Base-by-base conservation (phyloP, 2,329 filamentous ascomycete genomes). In the Microcyclospora tardicrescens region DNA sequence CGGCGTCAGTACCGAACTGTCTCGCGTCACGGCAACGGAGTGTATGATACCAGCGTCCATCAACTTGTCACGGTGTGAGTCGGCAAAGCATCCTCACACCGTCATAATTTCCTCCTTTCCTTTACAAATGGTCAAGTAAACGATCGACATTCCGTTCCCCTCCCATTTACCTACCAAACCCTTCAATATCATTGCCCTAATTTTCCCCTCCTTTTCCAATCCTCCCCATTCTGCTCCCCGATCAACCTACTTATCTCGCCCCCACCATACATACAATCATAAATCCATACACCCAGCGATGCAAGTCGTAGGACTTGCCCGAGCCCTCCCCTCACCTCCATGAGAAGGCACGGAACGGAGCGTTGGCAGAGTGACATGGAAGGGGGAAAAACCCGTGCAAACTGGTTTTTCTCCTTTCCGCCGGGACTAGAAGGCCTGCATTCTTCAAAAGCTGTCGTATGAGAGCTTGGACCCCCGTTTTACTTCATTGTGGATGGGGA, bases 261-360 rank as follows among this genome's bases (percentile, higher is more conserved):
- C n/a, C n/a, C n/a, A n/a, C n/a, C n/a, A n/a, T n/a, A n/a, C n/a
- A n/a, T n/a, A n/a, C n/a, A n/a, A n/a, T n/a, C n/a, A n/a, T n/a
- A n/a, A n/a, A n/a, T n/a, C n/a, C n/a, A n/a, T n/a, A n/a, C n/a
- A n/a, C 55, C 61, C 63, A 65, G 59, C 62, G 62, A 60, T 58
- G 63, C 57, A 61, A 58, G 52, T 61, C 57, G 49, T 58, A 54
- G 54, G 60, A 61, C 54, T 53, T 58, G 61, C 61, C 57, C 63
- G 59, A 59, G 58, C 59, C 57, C 51, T 54, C 51, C 55, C 55
- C 49, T 43, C 48, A 51, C 49, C 33, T 33, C 35, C 14, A 53
- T 52, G 52, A 55, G 58, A 54, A 49, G 46, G 53, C 54, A 57
- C 58, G 61, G 62, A 66, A 66, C 63, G 62, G 63, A 65, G 62